Evolutionary conservation across 352 stramenopile genomes (phyloP), one percentile per base, ranked within the genome.

Genomic region (Blastocystis sp.): DNA sequence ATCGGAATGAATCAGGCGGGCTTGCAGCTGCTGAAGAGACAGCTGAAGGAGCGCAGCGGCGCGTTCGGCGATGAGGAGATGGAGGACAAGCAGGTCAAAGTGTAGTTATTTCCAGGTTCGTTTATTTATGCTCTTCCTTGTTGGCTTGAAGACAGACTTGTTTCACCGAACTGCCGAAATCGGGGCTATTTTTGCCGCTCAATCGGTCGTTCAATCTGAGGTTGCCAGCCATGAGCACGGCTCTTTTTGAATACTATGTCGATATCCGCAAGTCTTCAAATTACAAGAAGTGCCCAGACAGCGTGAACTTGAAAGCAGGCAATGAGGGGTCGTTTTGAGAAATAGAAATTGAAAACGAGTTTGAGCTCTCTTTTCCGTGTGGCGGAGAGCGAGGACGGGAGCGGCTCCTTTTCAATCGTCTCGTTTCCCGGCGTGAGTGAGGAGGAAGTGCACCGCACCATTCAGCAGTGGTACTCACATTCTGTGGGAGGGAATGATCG

Each of bases 1-100:
- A 67, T 90, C 26, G 81, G 67, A 26, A 80, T 90, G 55, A 90
- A 90, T 45, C 67, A 88, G 60, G 81, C 71, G 24, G 81, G 55
- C 16, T 60, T 90, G 35, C 70, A 35, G 31, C 66, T 90, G 39
- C 55, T 90, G 45, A 90, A 90, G 50, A 82, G 81, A 70, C 45
- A 82, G 29, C 33, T 90, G 33, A 62, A 82, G 0, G 81, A 90
- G 51, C 69, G 35, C 41, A 82, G 39, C 41, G 74, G 55, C 3
- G n/a, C 26, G 51, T 69, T 70, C 66, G 74, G 60, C n/a, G 74
- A 85, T 24, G 21, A 70, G 31, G 55, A 85, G 60, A 85, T 51
- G n/a, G 66, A 77, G 21, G 66, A 77, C 13, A 77, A 77, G 66
- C 24, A 55, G 33, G 66, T 26, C 19, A 77, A 51, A 41, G 45